Percentiles rank a stretch among this genome's conserved stretches.
Evolutionary conservation across 768 basidiomycete species (phyloP).

Genomic region (Boletus reticuloceps): DNA sequence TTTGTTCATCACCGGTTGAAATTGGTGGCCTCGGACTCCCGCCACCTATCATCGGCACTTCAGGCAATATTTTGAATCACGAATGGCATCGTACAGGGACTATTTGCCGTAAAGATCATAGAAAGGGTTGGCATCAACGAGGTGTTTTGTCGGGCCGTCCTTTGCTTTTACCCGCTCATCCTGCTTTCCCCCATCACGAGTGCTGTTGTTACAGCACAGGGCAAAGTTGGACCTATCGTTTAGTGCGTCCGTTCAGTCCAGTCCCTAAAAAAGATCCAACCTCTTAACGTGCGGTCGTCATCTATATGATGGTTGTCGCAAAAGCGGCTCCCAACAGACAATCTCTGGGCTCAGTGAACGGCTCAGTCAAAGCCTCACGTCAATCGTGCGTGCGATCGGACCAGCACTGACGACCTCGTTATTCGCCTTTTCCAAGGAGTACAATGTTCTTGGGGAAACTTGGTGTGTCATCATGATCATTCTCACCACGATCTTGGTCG

Average conservation of each 20-base stretch:
- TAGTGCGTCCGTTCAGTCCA: conserved; percentile 28
- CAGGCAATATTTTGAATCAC: conserved; percentile 33
- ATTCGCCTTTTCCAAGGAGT: conserved; percentile 49
- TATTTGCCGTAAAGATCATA: conserved; percentile 41
- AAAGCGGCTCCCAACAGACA: conserved; percentile 48
- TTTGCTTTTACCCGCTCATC: conserved; percentile 38
- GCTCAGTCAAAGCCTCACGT: conserved; percentile 49
- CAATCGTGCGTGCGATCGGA: conserved; percentile 47
- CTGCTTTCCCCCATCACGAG: conserved; percentile 45
- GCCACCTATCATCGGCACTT: conserved; percentile 40
- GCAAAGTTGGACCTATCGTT: conserved; percentile 41
- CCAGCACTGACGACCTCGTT: conserved; percentile 48
- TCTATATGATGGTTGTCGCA: conserved; percentile 55
- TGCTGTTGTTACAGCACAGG: conserved; percentile 32
- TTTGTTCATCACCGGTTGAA: no score
- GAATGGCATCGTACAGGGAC: conserved; percentile 38
- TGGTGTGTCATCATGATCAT: conserved; percentile 38
- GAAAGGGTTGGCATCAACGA: conserved; percentile 38
- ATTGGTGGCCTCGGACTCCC: conserved; percentile 29
- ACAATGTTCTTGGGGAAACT: conserved; percentile 46
- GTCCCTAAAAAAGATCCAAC: neutral
- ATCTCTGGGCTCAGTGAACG: conserved; percentile 56
- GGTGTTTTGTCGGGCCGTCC: conserved; percentile 39
- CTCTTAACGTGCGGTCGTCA: conserved; percentile 35
- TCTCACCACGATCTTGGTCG: conserved; percentile 23